A percentile compares a stretch with the other conserved stretches of the same genome.
These are phyloP conservation scores for Luzula sylvatica DNA, from an alignment of 176 grass and related monocot species.

Conservation along the genomic window DNA sequence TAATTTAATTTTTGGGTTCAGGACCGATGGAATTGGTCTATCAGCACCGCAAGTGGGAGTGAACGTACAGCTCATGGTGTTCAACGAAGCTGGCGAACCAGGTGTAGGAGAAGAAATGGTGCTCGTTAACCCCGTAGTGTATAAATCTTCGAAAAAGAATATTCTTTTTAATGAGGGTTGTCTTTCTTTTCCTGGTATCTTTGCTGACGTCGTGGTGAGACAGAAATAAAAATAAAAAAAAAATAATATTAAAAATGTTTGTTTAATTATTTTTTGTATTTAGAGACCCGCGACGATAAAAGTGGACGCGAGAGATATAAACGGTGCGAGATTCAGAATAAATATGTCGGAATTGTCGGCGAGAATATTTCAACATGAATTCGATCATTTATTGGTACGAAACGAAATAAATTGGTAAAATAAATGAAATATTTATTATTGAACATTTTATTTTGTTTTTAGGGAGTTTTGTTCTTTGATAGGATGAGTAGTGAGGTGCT, in stretches of 20 bases:
- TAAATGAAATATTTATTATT: too few relatives aligned
- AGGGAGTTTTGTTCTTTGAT: slow-evolving; percentile 97
- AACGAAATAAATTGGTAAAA: too few relatives aligned
- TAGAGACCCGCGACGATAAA: slow-evolving; percentile 90
- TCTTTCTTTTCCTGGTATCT: slow-evolving; percentile 94
- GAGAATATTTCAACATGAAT: slow-evolving; percentile 95
- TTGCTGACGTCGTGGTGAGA: slow-evolving; percentile 80
- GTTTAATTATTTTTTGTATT: slow-evolving; percentile 26
- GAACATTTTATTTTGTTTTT: slow-evolving; percentile 23
- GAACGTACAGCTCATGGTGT: slow-evolving; percentile 97
- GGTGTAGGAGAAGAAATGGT: slow-evolving; percentile 88
- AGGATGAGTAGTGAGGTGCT: slow-evolving; percentile 85
- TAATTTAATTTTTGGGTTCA: slow-evolving; percentile 25
- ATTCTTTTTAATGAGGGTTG: slow-evolving; percentile 72
- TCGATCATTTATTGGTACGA: slow-evolving; percentile 83
- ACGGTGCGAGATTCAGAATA: slow-evolving; percentile 68
- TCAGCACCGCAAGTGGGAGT: slow-evolving; percentile 90
- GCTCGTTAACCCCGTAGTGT: slow-evolving; percentile 77
- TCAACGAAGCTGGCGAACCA: slow-evolving; percentile 67
- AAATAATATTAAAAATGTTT: slow-evolving; percentile 2
- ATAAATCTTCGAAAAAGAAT: slow-evolving; percentile 56
- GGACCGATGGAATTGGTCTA: slow-evolving; percentile 93
- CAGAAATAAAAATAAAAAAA: too few relatives aligned
- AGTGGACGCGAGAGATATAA: slow-evolving; percentile 80
- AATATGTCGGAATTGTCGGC: slow-evolving; percentile 67